A percentile compares a stretch with the other conserved stretches of the same genome.
Evolutionary conservation across 805 yeast genomes (phyloP).

Genomic region (Kazachstania bromeliacearum): DNA sequence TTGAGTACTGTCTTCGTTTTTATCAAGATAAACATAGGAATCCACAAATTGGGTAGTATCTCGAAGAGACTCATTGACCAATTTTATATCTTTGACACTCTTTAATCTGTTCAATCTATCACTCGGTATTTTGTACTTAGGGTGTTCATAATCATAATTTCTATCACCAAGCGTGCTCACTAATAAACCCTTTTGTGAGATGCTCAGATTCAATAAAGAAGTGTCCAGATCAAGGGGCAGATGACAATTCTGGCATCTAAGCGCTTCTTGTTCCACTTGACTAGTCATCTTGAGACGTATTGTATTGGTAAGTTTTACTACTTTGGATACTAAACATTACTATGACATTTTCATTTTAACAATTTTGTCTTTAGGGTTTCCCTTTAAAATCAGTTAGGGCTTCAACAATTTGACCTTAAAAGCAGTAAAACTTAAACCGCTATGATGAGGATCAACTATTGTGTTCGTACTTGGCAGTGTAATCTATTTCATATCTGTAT

Average conservation of each 20-base stretch:
- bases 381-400: no score
- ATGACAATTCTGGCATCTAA: slow-evolving; percentile 39
- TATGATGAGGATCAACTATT: no score
- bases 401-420: no score
- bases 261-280: no score
- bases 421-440: no score
- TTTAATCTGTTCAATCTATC: slow-evolving; percentile 16
- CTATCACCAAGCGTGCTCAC: slow-evolving; percentile 16
- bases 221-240: slow-evolving; percentile 35
- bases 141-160: slow-evolving; percentile 3
- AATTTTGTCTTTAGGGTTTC: no score
- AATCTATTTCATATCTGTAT: no score
- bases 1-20: slow-evolving; percentile 11
- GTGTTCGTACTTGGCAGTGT: no score
- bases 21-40: slow-evolving; percentile 22
- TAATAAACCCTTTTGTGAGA: slow-evolving; percentile 38
- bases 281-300: no score
- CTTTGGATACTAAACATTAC: no score
- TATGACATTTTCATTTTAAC: no score
- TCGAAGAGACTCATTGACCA: slow-evolving; percentile 13
- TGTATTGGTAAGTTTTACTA: no score
- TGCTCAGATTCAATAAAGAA: slow-evolving; percentile 34
- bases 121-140: slow-evolving; percentile 13
- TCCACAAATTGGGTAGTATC: slow-evolving; percentile 12
- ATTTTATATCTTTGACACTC: slow-evolving; percentile 15